Evolutionary conservation across 1,139 yeast species (phyloP).

Genomic region (Sugiyamaella neomexicana): DNA sequence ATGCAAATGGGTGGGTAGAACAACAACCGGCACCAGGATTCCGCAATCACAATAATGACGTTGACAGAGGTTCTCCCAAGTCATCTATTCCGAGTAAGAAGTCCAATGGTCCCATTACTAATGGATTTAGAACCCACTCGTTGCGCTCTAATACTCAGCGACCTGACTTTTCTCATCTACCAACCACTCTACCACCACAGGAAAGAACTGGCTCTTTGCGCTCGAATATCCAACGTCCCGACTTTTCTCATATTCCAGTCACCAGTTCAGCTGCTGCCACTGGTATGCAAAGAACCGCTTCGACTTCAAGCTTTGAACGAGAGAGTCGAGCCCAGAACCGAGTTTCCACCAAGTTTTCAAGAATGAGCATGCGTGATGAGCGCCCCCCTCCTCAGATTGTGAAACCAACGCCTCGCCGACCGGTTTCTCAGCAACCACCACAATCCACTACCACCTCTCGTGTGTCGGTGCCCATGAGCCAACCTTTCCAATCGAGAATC

Average conservation of each 20-base stretch:
- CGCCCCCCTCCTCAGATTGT: conserved; percentile 4
- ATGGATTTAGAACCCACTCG: conserved; percentile 20
- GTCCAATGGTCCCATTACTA: conserved; percentile 2
- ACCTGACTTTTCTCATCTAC: conserved; percentile 10
- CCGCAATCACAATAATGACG: neutral
- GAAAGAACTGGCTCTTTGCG: conserved; percentile 17
- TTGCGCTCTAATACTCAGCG: conserved; percentile 14
- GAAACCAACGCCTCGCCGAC: conserved; percentile 12
- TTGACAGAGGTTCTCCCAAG: neutral
- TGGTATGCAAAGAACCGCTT: conserved; percentile 15
- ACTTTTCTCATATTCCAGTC: conserved; percentile 9
- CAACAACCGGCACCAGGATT: conserved; percentile 4
- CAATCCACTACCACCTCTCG: conserved; percentile 8
- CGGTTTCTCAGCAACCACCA: conserved; percentile 8
- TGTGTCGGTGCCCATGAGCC: neutral
- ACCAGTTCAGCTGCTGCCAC: conserved; percentile 2
- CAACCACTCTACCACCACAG: conserved; percentile 1
- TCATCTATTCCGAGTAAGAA: neutral
- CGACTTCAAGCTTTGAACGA: conserved; percentile 20
- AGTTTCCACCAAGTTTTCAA: conserved; percentile 8
- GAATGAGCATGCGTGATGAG: conserved; percentile 19
- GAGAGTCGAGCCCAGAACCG: conserved; percentile 8
- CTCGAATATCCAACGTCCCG: conserved; percentile 3
- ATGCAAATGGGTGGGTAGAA: conserved; percentile 10
- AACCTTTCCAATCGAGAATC: conserved; percentile 37